Evolutionary conservation across 2,329 filamentous ascomycete species (phyloP), one percentile per base, ranked within the genome.

Genomic region (Pestalotiopsis sp.): DNA sequence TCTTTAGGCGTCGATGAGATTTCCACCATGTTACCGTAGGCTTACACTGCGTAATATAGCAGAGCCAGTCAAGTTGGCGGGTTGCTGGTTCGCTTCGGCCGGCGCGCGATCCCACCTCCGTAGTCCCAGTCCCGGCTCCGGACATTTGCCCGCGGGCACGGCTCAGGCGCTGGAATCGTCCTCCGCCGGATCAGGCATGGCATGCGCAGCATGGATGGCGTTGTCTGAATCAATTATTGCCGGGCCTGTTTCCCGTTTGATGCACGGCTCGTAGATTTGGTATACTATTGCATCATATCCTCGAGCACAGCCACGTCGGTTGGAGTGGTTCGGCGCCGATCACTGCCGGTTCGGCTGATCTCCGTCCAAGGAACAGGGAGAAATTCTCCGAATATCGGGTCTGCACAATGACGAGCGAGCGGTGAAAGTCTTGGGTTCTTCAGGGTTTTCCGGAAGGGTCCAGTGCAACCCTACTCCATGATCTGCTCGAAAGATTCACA

Each of bases 291-390:
- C 59, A 62, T 62, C 59, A 62, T 39, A 39, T 36, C 59, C 59
- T 62, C 31, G 27, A 36, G 59, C 59, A 62, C 59, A 62, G 59
- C 59, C 59, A 62, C 59, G 59, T n/a, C 59, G 59, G 14, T 27
- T 62, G 59, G 14, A 36, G 25, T 14, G 25, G 31, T 36, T 36
- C 59, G 31, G 31, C 31, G 59, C 59, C 31, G 59, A 62, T 62
- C 59, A 39, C 31, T 62, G n/a, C 59, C 59, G 13, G 27, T 62
- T 62, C 59, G 31, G 59, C 59, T 20, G 59, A 62, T 36, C 59
- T 36, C 36, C 59, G 59, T 27, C 17, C 31, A 27, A 62, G 59
- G 59, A 36, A 62, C 59, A 38, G 31, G 45, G 25, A 36, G 12
- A 62, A 62, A 62, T 38, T 62, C 36, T 62, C 59, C 59, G 59